Conservation (phyloP, 2,329 filamentous ascomycete genomes). For the Albophoma yamanashiensis region DNA sequence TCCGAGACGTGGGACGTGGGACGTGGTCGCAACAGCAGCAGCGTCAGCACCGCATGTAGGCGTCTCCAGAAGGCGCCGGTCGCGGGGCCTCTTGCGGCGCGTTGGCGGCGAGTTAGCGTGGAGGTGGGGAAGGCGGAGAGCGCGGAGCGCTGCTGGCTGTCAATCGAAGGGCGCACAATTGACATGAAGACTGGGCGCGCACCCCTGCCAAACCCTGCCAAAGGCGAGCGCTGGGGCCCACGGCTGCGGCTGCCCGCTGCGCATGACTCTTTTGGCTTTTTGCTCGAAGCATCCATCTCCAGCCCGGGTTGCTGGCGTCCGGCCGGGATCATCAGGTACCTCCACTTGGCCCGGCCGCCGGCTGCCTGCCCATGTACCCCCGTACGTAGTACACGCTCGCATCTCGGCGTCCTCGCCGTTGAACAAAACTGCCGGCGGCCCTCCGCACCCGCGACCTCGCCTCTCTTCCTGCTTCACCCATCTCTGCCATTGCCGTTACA, state of each 20-base stretch:
- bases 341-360: background rate
- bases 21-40: no score
- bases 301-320: no score
- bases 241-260: background rate
- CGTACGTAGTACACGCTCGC: background rate
- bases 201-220: background rate
- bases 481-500: background rate
- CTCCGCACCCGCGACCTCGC: background rate
- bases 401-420: background rate
- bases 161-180: slow-evolving; percentile 27
- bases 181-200: slow-evolving; percentile 13
- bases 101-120: background rate
- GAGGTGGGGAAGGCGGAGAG: background rate
- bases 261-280: background rate
- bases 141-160: slow-evolving; percentile 9
- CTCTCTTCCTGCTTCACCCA: background rate
- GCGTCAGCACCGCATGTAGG: no score
- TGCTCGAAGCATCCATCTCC: background rate
- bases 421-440: slow-evolving; percentile 2
- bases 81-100: no score
- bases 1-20: no score
- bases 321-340: background rate
- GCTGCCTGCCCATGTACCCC: background rate
- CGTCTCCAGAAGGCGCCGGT: background rate
- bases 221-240: background rate